Percentiles rank a stretch among this genome's conserved stretches.
phyloP scores from a whole-genome alignment of 345 rosid genomes.

The Camelina sativa region DNA sequence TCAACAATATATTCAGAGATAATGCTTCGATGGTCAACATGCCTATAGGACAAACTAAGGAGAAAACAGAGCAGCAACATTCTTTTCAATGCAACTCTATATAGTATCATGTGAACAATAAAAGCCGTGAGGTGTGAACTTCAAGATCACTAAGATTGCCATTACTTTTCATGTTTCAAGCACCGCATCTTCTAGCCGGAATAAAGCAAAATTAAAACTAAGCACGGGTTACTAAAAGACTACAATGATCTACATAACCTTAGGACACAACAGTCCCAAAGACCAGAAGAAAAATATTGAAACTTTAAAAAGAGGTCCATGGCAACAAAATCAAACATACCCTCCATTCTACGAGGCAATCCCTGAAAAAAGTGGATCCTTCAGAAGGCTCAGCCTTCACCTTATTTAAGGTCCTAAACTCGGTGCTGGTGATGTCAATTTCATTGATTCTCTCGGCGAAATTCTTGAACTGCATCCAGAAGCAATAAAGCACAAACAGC shows the following conservation, averaged over 20 bases:
- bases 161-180: not conserved
- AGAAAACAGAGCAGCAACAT: constrained; percentile 3
- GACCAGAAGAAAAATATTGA: not conserved
- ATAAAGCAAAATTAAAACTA: not conserved
- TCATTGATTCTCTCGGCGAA: constrained; percentile 68
- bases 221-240: constrained; percentile 2
- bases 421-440: constrained; percentile 56
- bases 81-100: constrained; percentile 3
- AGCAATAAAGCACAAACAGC: constrained; percentile 28
- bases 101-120: not conserved
- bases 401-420: constrained; percentile 63
- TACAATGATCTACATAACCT: not conserved
- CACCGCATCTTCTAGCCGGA: constrained; percentile 18
- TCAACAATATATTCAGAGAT: constrained; percentile 1
- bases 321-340: constrained; percentile 49
- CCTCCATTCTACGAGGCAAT: constrained; percentile 89
- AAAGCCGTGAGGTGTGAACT: constrained; percentile 1
- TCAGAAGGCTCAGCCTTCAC: constrained; percentile 73
- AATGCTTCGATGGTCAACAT: constrained; percentile 6
- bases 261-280: not conserved
- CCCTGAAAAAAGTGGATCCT: constrained; percentile 79
- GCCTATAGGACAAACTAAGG: constrained; percentile 6
- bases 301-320: constrained; percentile 11
- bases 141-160: constrained; percentile 11
- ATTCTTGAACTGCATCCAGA: constrained; percentile 68